phyloP scores from a whole-genome alignment of 2,329 filamentous ascomycete species.

The Xylariaceae sp. region DNA sequence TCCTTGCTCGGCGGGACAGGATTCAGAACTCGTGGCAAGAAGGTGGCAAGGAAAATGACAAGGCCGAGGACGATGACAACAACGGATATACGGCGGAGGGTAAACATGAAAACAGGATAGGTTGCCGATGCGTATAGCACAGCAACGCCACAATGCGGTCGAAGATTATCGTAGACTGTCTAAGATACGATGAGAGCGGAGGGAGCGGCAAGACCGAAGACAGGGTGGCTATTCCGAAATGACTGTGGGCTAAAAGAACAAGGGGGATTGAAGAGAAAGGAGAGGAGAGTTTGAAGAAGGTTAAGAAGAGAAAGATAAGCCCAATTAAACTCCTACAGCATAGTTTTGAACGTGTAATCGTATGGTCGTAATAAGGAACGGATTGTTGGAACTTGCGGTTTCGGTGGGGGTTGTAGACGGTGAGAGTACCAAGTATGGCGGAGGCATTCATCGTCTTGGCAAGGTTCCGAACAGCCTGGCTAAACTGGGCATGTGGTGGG shows the following conservation, averaged over 20 bases:
- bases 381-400: not conserved
- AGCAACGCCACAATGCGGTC: constrained; percentile 8
- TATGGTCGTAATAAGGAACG: not conserved
- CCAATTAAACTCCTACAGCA: not conserved
- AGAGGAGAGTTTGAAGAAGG: not conserved
- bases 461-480: not conserved
- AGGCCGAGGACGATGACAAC: constrained; percentile 44
- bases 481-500: not conserved
- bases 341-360: not conserved
- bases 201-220: constrained; percentile 4
- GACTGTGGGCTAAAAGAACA: not conserved
- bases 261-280: not conserved
- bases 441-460: not conserved
- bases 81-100: constrained; percentile 49
- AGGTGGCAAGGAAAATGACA: constrained; percentile 52
- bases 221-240: not conserved
- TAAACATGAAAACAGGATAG: constrained; percentile 43
- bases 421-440: not conserved
- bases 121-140: constrained; percentile 25
- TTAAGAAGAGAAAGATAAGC: not conserved
- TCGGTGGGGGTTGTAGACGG: not conserved
- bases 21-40: constrained; percentile 59
- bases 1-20: constrained; percentile 65
- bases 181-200: constrained; percentile 13
- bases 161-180: not conserved